Evolutionary conservation across 1,139 yeast genomes (phyloP), one percentile per base, ranked within the genome.

Genomic region (Suhomyces maxii): DNA sequence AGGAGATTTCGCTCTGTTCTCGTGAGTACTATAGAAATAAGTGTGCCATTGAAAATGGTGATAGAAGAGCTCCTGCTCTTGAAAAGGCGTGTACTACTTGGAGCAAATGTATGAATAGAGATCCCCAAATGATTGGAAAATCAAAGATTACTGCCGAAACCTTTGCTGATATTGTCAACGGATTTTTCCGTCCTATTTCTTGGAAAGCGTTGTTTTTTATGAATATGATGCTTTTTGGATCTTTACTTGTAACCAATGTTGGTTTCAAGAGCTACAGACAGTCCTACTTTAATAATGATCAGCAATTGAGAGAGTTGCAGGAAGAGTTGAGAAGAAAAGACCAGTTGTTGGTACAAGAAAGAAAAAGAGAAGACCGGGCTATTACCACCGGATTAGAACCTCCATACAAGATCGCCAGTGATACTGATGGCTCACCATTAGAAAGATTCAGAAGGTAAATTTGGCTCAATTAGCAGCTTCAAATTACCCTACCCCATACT

Each of bases 61-160:
- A 73, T 50, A 61, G 60, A 32, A 64, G 85, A 26, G 84, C 80
- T 0, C 97, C 96, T 1, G 93, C 90, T 0, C 65, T 90, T 28
- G 90, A 86, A 54, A 65, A 69, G n/a, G 75, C 81, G 14, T 93
- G 99, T 64, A 71, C 77, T 31, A 71, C 72, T 36, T 89, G 96
- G 95, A 85, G 82, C 51, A 79, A 76, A 51, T 93, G 99, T 64
- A 90, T 88, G 96, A 82, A 84, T 56, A 75, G 89, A 50, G 95
- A 91, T 56, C 96, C 97, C 11, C 79, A 81, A 36, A 71, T 80
- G 7, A 80, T 90, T n/a, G 95, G 93, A 6, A 77, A 82, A 40
- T 88, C 95, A 3, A 77, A 80, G 54, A 80, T 90, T 30, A 80
- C 90, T 0, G 96, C 96, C 0, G 91, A 85, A 58, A 81, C 95